phyloP scores from a whole-genome alignment of 306 rosid genomes.

The Fragaria vesca region DNA sequence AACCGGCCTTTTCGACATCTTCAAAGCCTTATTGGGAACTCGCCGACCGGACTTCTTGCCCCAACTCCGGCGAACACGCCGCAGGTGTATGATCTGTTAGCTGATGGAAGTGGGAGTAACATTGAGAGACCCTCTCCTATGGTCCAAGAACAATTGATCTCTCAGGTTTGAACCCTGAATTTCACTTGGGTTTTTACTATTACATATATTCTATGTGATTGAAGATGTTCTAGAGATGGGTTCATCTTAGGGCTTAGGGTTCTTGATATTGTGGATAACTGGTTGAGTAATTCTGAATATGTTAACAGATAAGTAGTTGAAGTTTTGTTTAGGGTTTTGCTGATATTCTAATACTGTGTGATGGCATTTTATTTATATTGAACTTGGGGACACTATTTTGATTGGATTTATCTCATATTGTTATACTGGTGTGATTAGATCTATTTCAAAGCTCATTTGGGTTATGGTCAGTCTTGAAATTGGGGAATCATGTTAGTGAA shows the following conservation, averaged over 20 bases:
- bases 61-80: constrained; percentile 96
- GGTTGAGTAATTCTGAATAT: not conserved
- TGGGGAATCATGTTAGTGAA: not conserved
- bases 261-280: not conserved
- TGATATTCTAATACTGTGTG: not conserved
- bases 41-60: constrained; percentile 62
- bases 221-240: not conserved
- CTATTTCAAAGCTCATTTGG: no score
- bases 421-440: no score
- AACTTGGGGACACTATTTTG: not conserved
- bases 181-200: not conserved
- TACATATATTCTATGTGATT: not conserved
- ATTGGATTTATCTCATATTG: not conserved
- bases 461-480: not conserved
- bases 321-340: not conserved
- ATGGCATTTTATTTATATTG: not conserved
- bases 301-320: not conserved
- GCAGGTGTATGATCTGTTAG: constrained; percentile 43
- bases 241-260: not conserved
- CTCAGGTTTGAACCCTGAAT: constrained; percentile 42
- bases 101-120: constrained; percentile 11
- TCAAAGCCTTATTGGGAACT: constrained; percentile 31
- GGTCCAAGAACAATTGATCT: constrained; percentile 50
- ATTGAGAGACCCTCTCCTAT: constrained; percentile 36
- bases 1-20: constrained; percentile 51